Conservation (phyloP, 2,329 filamentous ascomycete genomes). For the Reticulascus tulasneorum region DNA sequence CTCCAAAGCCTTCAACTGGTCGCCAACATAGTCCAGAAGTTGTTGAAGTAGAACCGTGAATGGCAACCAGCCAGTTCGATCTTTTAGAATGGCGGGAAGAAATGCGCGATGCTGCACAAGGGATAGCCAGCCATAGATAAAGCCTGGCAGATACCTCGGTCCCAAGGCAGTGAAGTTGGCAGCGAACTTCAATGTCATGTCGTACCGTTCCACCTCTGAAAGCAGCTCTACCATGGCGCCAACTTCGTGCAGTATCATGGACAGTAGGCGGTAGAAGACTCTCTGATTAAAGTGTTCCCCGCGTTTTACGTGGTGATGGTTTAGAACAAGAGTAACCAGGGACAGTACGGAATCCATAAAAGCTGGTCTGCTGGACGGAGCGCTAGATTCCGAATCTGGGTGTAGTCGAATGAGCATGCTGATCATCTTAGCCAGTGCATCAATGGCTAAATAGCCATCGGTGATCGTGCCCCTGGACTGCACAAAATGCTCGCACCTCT, state of each 20-base stretch:
- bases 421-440: constrained; percentile 80
- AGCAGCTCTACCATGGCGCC: constrained; percentile 54
- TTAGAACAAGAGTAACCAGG: constrained; percentile 75
- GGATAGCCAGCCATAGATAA: constrained; percentile 79
- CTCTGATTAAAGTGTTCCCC: constrained; percentile 81
- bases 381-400: constrained; percentile 53
- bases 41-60: constrained; percentile 72
- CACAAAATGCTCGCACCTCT: constrained; percentile 69
- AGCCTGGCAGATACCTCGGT: constrained; percentile 73
- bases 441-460: constrained; percentile 60
- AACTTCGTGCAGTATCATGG: constrained; percentile 74
- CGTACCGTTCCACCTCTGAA: constrained; percentile 57
- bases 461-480: constrained; percentile 56
- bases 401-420: constrained; percentile 71
- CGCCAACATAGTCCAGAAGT: constrained; percentile 69
- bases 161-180: constrained; percentile 69
- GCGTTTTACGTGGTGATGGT: constrained; percentile 77
- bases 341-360: constrained; percentile 77
- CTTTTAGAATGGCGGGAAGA: constrained; percentile 68
- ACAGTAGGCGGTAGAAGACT: constrained; percentile 88
- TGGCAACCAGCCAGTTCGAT: constrained; percentile 68
- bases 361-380: constrained; percentile 59
- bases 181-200: constrained; percentile 69
- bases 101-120: constrained; percentile 83
- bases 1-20: constrained; percentile 71